These are phyloP conservation scores for Macadamia tetraphylla DNA, from an alignment of 164 flowering plant species.

Conservation along the genomic window DNA sequence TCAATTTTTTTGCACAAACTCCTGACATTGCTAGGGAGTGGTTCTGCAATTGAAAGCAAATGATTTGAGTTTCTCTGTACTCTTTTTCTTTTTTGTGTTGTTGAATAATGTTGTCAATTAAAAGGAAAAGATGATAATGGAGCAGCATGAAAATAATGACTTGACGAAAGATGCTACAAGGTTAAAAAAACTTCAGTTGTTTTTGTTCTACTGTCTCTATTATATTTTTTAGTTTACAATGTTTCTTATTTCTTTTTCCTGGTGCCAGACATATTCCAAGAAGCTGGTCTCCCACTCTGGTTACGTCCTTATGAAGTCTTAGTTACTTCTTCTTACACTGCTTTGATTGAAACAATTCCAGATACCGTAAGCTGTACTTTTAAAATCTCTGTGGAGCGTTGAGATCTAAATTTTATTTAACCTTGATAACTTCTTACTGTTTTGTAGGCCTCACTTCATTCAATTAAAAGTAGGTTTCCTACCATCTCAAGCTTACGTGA, in stretches of 20 bases:
- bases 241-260: slow-evolving; percentile 3
- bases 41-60: no score
- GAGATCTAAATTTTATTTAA: background rate
- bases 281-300: slow-evolving; percentile 99
- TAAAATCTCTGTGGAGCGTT: background rate
- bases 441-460: slow-evolving; percentile 90
- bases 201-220: no score
- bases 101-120: no score
- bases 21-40: no score
- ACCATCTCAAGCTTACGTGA: slow-evolving; percentile 81
- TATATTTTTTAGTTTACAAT: no score
- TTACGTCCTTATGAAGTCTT: slow-evolving; percentile 96
- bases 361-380: slow-evolving; percentile 63
- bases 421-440: slow-evolving; percentile 2
- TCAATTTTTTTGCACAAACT: no score
- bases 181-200: no score
- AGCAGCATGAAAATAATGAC: no score
- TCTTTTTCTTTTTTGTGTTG: no score
- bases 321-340: slow-evolving; percentile 97
- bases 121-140: no score
- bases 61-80: no score
- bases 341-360: slow-evolving; percentile 96
- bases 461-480: slow-evolving; percentile 91
- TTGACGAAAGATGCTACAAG: no score
- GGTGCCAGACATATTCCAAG: slow-evolving; percentile 92